These are phyloP conservation scores for Ganoderma leucocontextum DNA, from an alignment of 1,284 basidiomycete species.

Conservation along the genomic window DNA sequence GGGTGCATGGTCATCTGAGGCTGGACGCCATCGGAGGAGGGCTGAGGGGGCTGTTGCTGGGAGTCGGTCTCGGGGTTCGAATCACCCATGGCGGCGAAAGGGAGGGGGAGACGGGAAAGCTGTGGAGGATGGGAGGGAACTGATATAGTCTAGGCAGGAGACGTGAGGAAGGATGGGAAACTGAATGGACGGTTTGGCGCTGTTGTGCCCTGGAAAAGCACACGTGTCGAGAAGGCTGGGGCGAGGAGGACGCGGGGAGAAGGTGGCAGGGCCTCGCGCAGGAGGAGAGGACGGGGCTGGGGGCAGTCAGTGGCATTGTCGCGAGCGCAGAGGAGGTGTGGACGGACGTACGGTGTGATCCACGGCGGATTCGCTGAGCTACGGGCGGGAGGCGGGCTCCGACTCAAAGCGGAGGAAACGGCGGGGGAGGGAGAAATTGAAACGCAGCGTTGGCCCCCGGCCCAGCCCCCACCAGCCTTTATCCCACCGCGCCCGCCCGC, in stretches of 20 bases:
- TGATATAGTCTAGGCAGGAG: conserved; percentile 34
- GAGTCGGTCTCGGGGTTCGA: conserved; percentile 50
- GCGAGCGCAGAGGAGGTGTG: background rate
- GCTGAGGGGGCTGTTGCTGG: conserved; percentile 42
- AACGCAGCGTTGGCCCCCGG: conserved; percentile 28
- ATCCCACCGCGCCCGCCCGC: conserved; percentile 12
- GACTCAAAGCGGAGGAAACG: conserved; percentile 42
- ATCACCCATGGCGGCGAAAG: conserved; percentile 41
- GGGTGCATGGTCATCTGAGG: conserved; percentile 61
- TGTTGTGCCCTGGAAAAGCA: conserved; percentile 24
- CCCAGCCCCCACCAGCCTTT: conserved; percentile 4
- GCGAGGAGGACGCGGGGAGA: conserved; percentile 22
- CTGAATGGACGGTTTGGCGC: conserved; percentile 32
- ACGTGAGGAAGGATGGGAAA: conserved; percentile 34
- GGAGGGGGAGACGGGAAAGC: conserved; percentile 26
- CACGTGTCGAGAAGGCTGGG: conserved; percentile 36
- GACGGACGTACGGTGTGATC: background rate
- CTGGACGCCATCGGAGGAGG: conserved; percentile 51
- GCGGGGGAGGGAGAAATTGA: conserved; percentile 36
- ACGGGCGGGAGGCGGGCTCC: conserved; percentile 35
- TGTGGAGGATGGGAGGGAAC: conserved; percentile 31
- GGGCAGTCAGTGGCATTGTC: conserved; percentile 9
- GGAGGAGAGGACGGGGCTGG: conserved; percentile 22
- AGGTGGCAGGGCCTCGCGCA: conserved; percentile 19
- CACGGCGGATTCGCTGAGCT: conserved; percentile 39